Conservation (phyloP, 2,329 filamentous ascomycete genomes). For the Hypoxylon sp. region DNA sequence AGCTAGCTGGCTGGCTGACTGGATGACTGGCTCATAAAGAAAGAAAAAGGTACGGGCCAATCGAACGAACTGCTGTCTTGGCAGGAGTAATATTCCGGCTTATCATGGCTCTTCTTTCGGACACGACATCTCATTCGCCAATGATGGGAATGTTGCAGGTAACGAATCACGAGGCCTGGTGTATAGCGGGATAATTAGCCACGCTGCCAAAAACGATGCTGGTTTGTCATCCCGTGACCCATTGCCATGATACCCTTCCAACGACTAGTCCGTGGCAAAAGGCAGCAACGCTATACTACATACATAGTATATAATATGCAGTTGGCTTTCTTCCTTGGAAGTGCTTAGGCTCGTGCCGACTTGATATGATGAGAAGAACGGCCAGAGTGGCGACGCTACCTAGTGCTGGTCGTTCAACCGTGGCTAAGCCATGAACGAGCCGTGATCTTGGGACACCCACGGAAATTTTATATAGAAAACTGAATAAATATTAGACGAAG, state of each 20-base stretch:
- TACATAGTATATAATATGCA: background rate
- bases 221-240: slow-evolving; percentile 17
- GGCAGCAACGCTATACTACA: background rate
- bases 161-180: slow-evolving; percentile 21
- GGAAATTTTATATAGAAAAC: background rate
- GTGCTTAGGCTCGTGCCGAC: background rate
- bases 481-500: slow-evolving; percentile 1
- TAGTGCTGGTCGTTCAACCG: slow-evolving; percentile 23
- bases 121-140: slow-evolving; percentile 20
- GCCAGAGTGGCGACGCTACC: slow-evolving; percentile 23
- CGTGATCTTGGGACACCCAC: slow-evolving; percentile 6
- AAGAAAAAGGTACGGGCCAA: slow-evolving; percentile 4
- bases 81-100: slow-evolving; percentile 13
- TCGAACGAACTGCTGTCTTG: slow-evolving; percentile 26
- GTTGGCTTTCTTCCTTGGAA: background rate
- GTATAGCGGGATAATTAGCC: slow-evolving; percentile 9
- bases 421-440: slow-evolving; percentile 1
- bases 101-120: slow-evolving; percentile 10
- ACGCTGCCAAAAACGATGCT: too few relatives aligned
- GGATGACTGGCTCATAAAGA: background rate
- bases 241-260: slow-evolving; percentile 16
- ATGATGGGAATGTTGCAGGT: slow-evolving; percentile 9
- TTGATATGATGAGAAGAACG: slow-evolving; percentile 5
- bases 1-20: too few relatives aligned
- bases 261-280: slow-evolving; percentile 20